phyloP scores from a whole-genome alignment of 164 flowering plant genomes.

The Vitis riparia region DNA sequence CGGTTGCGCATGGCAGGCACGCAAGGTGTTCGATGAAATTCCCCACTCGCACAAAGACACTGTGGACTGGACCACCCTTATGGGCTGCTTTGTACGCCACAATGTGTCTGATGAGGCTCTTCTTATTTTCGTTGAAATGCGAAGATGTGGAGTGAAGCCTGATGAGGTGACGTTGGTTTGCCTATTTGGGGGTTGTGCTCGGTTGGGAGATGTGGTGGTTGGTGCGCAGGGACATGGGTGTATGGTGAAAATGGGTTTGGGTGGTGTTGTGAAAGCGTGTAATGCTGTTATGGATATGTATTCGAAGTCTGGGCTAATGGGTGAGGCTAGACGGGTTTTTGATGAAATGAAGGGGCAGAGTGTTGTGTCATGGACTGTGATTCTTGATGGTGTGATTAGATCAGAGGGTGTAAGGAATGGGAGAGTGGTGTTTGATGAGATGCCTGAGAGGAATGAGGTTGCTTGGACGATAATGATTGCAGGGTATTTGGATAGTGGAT shows the following conservation, averaged over 20 bases:
- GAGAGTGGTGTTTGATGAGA: slow-evolving; percentile 47
- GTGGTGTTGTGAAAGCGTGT: slow-evolving; percentile 26
- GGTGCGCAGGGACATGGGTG: slow-evolving; percentile 46
- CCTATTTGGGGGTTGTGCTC: slow-evolving; percentile 42
- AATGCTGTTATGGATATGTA: slow-evolving; percentile 73
- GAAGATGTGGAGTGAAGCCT: slow-evolving; percentile 9
- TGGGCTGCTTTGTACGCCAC: slow-evolving; percentile 36
- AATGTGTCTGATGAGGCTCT: slow-evolving; percentile 29
- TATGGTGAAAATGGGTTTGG: slow-evolving; percentile 47
- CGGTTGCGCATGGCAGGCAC: slow-evolving; percentile 32
- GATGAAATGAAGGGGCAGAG: slow-evolving; percentile 42
- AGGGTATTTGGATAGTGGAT: slow-evolving; percentile 48
- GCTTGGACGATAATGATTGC: slow-evolving; percentile 66
- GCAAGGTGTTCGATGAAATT: slow-evolving; percentile 59
- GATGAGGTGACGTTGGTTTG: slow-evolving; percentile 59
- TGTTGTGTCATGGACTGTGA: slow-evolving; percentile 71
- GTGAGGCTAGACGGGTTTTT: slow-evolving; percentile 45
- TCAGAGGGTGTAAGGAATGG: slow-evolving; percentile 49
- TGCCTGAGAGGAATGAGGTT: slow-evolving; percentile 65
- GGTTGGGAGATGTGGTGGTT: slow-evolving; percentile 26
- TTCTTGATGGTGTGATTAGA: slow-evolving; percentile 42
- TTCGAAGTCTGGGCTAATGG: slow-evolving; percentile 52
- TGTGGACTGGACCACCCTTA: slow-evolving; percentile 66
- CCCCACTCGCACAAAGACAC: slow-evolving; percentile 46
- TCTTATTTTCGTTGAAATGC: slow-evolving; percentile 43